Conservation (phyloP, 768 basidiomycete species). For the Collybia sordida region DNA sequence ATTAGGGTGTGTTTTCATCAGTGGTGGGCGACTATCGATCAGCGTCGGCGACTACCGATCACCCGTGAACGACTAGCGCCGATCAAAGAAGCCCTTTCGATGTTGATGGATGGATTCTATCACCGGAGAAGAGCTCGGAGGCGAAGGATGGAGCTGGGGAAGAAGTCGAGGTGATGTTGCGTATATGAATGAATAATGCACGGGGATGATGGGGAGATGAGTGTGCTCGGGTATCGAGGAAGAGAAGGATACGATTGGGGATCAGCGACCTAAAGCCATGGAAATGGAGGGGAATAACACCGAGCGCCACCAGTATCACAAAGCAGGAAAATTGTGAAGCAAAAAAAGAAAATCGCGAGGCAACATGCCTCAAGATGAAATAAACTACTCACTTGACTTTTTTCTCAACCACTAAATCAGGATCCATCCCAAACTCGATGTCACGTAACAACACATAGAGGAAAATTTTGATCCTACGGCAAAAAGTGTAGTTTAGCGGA, state of each 20-base stretch:
- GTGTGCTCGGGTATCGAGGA: neutral
- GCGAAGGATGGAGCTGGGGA: too few species aligned
- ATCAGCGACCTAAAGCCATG: neutral
- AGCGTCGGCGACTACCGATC: too few species aligned
- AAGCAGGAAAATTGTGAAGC: neutral
- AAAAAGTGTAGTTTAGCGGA: neutral
- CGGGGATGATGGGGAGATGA: too few species aligned
- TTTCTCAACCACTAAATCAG: neutral
- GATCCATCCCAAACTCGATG: constrained; percentile 1
- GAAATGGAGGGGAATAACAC: neutral
- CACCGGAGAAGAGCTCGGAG: too few species aligned
- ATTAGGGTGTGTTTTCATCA: too few species aligned
- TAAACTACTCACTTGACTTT: neutral
- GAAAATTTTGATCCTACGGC: constrained; percentile 4
- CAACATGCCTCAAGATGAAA: constrained; percentile 6
- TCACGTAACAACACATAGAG: constrained; percentile 1
- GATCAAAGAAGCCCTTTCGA: neutral
- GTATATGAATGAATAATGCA: too few species aligned
- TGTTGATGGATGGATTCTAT: neutral
- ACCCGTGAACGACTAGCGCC: too few species aligned
- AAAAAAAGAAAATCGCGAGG: neutral
- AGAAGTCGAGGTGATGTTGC: too few species aligned
- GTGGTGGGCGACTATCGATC: neutral
- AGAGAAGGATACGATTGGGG: neutral
- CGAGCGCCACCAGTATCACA: neutral